Base-by-base conservation (phyloP, 2,329 filamentous ascomycete species). In the Epichloe sibirici region DNA sequence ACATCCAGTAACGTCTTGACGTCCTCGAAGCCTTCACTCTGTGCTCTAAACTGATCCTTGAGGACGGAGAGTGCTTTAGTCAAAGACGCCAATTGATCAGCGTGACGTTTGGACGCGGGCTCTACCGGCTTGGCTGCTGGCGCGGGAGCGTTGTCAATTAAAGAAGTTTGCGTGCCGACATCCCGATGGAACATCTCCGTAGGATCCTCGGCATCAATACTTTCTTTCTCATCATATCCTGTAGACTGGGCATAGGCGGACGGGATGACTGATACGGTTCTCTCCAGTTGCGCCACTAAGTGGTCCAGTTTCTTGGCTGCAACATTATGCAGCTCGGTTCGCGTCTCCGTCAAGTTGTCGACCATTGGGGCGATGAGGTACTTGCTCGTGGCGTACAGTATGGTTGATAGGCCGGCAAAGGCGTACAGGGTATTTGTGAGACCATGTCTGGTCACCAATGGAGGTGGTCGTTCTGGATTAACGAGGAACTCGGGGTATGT, bases 161-260 rank as follows among this genome's bases (percentile, higher is more conserved):
- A 60, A 23, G 81, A 82, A 0, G 88, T 93, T 66, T 93, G 88
- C 1, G 87, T 86, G 57, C 86, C 86, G 55, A 88, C 78, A 63
- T 93, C 88, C 45, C 86, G 81, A 66, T 90, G 86, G 68, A 88
- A 93, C 56, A 90, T 78, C 66, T 91, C 87, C 1, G 84, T 82
- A 1, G 88, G 87, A 59, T 85, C 82, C 55, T 78, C 77, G 53
- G 70, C 73, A 28, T 74, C 76, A 61, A 71, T 76, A 44, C 65
- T 60, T 54, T 70, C 71, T 35, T 64, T 64, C 15, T 58, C 57
- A 21, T 57, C 51, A 13, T 56, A 53, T 8, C 52, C 50, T 8
- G 51, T 48, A 12, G 58, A 40, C 44, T 63, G 61, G 9, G 28
- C 6, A 3, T 8, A 17, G 43, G 46, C 34, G 4, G 64, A 57